Percentiles rank a stretch among this genome's conserved stretches.
Conservation (phyloP, 768 basidiomycete genomes). For the Mycena leptocephala region DNA sequence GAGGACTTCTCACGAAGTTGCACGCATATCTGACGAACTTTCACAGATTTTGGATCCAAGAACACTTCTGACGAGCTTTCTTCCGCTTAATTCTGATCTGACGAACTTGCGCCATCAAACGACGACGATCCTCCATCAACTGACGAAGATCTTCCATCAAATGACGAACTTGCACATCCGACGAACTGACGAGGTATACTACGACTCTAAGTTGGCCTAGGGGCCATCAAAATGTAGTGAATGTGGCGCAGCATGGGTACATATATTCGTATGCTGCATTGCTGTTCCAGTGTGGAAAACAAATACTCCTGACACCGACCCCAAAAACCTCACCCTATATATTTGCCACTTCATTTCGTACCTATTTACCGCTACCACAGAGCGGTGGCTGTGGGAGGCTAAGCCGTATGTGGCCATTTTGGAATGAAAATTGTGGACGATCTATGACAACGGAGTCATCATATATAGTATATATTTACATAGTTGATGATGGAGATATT, state of each 20-base stretch:
- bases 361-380: background rate
- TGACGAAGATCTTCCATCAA: constrained; percentile 17
- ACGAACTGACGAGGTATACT: constrained; percentile 9
- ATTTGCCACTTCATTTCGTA: constrained; percentile 11
- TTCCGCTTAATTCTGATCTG: background rate
- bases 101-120: no score
- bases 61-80: constrained; percentile 10
- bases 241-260: constrained; percentile 2
- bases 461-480: constrained; percentile 16
- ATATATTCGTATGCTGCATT: constrained; percentile 1
- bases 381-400: constrained; percentile 2
- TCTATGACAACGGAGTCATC: background rate
- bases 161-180: background rate
- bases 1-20: constrained; percentile 13
- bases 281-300: constrained; percentile 11
- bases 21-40: constrained; percentile 11
- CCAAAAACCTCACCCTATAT: constrained; percentile 10
- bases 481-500: constrained; percentile 1
- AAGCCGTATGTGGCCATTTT: no score
- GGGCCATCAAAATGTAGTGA: no score
- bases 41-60: background rate
- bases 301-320: constrained; percentile 6
- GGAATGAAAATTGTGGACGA: no score
- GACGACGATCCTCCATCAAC: constrained; percentile 8
- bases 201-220: no score